phyloP scores from a whole-genome alignment of 2,329 filamentous ascomycete genomes.

The Decorospora gaudefroyi region DNA sequence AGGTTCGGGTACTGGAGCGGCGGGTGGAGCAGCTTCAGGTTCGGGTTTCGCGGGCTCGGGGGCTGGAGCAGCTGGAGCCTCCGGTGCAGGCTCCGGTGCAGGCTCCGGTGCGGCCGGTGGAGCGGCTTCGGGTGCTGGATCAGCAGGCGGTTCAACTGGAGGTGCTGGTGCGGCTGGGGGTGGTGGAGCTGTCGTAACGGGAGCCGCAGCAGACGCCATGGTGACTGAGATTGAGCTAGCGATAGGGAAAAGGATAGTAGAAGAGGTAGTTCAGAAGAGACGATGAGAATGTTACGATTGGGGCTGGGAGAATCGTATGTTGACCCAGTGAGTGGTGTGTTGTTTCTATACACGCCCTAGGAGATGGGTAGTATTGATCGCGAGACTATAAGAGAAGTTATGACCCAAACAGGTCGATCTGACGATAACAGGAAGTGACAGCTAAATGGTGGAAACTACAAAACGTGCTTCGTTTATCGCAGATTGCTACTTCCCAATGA shows the following conservation, averaged over 20 bases:
- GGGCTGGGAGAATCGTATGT: neutral
- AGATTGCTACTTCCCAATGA: too few species aligned
- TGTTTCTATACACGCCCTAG: conserved; percentile 1
- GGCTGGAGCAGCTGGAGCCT: neutral
- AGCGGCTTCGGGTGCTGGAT: neutral
- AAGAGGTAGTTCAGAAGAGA: neutral
- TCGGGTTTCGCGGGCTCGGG: neutral
- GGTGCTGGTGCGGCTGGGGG: neutral
- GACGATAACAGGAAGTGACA: conserved; percentile 1
- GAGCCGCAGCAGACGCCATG: conserved; percentile 1
- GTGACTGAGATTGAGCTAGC: neutral
- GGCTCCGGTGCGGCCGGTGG: neutral
- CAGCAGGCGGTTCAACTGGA: conserved; percentile 1
- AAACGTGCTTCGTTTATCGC: neutral
- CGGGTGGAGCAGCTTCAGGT: neutral
- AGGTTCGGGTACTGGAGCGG: neutral
- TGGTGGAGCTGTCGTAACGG: neutral
- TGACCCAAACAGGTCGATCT: neutral
- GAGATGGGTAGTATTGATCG: neutral
- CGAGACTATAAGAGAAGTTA: conserved; percentile 1
- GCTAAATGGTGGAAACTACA: neutral
- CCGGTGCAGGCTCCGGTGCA: neutral
- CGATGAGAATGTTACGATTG: neutral
- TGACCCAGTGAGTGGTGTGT: conserved; percentile 1
- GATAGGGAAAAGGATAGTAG: conserved; percentile 2